A percentile compares a stretch with the other conserved stretches of the same genome.
Conservation (phyloP, 148 eudicot species). For the Vaccinium macrocarpon region DNA sequence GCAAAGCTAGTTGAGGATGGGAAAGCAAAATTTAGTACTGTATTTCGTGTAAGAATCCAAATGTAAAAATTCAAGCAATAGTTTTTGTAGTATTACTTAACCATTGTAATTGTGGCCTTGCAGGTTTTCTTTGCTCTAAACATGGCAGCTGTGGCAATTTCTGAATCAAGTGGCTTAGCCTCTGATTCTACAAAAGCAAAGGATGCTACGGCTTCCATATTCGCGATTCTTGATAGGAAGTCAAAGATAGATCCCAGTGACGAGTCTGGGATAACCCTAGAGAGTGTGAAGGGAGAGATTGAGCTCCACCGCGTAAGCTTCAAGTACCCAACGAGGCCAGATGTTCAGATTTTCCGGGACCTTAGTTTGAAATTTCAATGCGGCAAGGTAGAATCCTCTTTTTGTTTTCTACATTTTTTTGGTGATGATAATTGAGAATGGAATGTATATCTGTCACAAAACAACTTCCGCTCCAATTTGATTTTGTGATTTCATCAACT, state of each 20-base stretch:
- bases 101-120: conserved; percentile 2
- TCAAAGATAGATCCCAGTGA: conserved; percentile 66
- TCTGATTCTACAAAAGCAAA: conserved; percentile 65
- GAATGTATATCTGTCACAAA: neutral
- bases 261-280: conserved; percentile 52
- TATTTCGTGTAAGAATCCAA: conserved; percentile 43
- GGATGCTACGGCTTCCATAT: conserved; percentile 52
- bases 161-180: conserved; percentile 47
- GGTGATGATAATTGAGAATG: neutral
- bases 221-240: conserved; percentile 57
- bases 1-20: conserved; percentile 55
- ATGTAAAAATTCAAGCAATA: conserved; percentile 38
- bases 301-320: conserved; percentile 57
- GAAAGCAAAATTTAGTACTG: conserved; percentile 41
- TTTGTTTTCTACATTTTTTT: neutral
- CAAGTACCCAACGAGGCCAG: conserved; percentile 65
- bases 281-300: conserved; percentile 57
- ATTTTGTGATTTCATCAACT: neutral
- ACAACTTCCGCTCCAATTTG: neutral
- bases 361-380: conserved; percentile 47
- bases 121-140: conserved; percentile 71
- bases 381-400: conserved; percentile 46
- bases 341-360: conserved; percentile 53
- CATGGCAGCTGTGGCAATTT: conserved; percentile 55
- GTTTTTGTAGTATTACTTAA: conserved; percentile 27